A percentile compares a stretch with the other conserved stretches of the same genome.
Conservation (phyloP, 2,329 filamentous ascomycete species). For the Nemania diffusa region DNA sequence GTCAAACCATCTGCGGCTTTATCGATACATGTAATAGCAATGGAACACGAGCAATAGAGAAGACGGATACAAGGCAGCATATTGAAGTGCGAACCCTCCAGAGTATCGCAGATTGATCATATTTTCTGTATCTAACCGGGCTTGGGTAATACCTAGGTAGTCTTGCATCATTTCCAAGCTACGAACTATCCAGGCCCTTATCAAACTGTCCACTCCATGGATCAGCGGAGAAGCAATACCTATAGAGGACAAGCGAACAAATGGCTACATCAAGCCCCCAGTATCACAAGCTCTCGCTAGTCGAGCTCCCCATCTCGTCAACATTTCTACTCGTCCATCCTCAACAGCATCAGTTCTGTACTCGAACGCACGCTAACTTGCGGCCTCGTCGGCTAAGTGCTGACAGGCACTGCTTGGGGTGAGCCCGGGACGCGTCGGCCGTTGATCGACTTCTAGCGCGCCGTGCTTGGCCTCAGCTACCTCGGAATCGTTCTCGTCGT, state of each 20-base stretch:
- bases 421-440: conserved; percentile 73
- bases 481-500: conserved; percentile 77
- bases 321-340: conserved; percentile 71
- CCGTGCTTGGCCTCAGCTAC: conserved; percentile 74
- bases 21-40: too few relatives aligned
- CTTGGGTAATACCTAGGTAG: too few relatives aligned
- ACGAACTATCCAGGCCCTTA: too few relatives aligned
- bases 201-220: not conserved
- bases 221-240: not conserved
- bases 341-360: conserved; percentile 67
- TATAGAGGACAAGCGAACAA: not conserved
- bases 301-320: conserved; percentile 67
- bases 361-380: conserved; percentile 73
- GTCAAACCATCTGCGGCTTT: too few relatives aligned
- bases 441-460: conserved; percentile 51
- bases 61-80: too few relatives aligned
- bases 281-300: conserved; percentile 72
- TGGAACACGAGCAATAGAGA: too few relatives aligned
- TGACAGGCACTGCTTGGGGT: conserved; percentile 77
- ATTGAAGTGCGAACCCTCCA: too few relatives aligned
- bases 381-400: conserved; percentile 76
- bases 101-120: too few relatives aligned
- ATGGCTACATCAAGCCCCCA: conserved; percentile 51
- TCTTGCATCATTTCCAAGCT: too few relatives aligned
- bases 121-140: too few relatives aligned